Evolutionary conservation across 805 yeast species (phyloP).

Genomic region (Myxozyma vanderwaltii): DNA sequence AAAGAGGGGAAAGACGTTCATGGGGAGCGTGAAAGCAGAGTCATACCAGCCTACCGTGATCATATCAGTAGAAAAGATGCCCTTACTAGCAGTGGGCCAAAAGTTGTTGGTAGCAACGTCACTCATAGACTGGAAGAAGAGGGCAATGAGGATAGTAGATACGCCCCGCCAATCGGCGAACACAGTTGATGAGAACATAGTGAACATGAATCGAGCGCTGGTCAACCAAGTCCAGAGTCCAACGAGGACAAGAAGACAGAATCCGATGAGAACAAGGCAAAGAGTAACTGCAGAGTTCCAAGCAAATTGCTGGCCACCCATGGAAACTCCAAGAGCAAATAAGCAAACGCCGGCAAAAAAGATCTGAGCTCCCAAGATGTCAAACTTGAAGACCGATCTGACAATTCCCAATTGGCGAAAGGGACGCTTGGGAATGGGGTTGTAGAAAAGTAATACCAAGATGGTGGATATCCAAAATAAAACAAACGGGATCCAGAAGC

Average conservation of each 20-base stretch:
- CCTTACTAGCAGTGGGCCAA: constrained; percentile 7
- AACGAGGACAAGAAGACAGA: constrained; percentile 1
- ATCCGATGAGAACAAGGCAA: constrained; percentile 5
- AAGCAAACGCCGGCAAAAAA: constrained; percentile 6
- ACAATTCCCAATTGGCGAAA: constrained; percentile 6
- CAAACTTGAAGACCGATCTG: constrained; percentile 7
- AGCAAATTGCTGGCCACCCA: constrained; percentile 13
- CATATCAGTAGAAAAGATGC: not conserved
- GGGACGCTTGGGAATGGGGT: constrained; percentile 14
- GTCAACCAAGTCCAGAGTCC: constrained; percentile 8
- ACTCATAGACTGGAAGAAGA: constrained; percentile 10
- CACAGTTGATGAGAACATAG: constrained; percentile 5
- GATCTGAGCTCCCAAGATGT: not conserved
- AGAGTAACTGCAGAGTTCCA: constrained; percentile 10
- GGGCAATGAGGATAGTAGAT: not conserved
- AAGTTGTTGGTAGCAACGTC: constrained; percentile 10
- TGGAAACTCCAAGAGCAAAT: constrained; percentile 7
- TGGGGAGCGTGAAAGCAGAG: constrained; percentile 1
- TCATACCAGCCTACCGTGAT: constrained; percentile 4
- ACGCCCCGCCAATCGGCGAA: constrained; percentile 9
- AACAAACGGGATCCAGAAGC: constrained; percentile 9
- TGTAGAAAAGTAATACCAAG: not conserved
- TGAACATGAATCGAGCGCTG: constrained; percentile 5
- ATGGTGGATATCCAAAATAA: constrained; percentile 1
- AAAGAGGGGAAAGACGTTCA: not conserved